Conservation (phyloP, 768 basidiomycete genomes). For the Gautieria morchelliformis region DNA sequence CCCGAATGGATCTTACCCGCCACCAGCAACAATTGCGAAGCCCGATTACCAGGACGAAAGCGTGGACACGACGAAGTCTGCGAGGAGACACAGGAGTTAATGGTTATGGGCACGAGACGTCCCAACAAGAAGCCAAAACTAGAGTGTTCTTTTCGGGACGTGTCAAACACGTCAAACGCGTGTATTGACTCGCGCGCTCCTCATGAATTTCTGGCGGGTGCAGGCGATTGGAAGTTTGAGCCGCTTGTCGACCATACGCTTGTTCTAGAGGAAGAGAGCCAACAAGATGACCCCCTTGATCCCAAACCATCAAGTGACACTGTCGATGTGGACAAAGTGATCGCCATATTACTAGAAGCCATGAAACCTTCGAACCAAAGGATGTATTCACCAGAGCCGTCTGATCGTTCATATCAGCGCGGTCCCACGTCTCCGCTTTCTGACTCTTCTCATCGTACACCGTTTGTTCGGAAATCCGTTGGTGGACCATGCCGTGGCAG, state of each 20-base stretch:
- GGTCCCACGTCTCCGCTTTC: conserved; percentile 4
- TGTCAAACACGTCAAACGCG: conserved; percentile 1
- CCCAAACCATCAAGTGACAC: not conserved
- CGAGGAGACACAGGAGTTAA: not conserved
- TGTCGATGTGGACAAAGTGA: conserved; percentile 6
- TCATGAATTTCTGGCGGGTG: not conserved
- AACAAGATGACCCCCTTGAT: not conserved
- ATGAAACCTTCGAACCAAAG: not conserved
- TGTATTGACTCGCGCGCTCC: not conserved
- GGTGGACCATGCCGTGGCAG: conserved; percentile 2
- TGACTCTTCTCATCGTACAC: not conserved
- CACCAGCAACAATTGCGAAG: conserved; percentile 2
- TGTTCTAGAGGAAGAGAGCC: not conserved
- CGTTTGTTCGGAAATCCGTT: conserved; percentile 8
- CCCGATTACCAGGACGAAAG: not conserved
- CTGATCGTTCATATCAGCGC: not conserved
- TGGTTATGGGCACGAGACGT: not conserved
- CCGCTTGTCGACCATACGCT: not conserved
- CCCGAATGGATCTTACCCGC: not conserved
- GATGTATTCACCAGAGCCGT: not conserved
- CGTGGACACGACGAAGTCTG: not conserved
- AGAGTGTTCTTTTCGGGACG: not conserved
- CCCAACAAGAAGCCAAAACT: not conserved
- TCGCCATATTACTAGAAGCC: conserved; percentile 1
- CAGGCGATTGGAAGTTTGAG: not conserved